phyloP scores from a whole-genome alignment of 1,284 basidiomycete species.

The Pseudozyma sp. region DNA sequence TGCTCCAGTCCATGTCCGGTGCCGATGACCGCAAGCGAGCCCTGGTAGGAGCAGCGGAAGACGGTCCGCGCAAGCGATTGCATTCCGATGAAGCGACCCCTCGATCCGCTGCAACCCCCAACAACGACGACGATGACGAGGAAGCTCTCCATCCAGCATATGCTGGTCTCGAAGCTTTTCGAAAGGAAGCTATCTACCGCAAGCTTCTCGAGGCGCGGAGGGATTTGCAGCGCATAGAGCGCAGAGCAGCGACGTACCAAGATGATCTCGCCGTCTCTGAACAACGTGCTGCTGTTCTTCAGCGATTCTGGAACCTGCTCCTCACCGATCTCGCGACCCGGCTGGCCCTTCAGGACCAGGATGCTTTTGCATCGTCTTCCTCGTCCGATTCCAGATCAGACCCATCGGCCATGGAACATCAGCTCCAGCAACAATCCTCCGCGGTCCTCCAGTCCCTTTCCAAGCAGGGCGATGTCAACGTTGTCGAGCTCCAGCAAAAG shows the following conservation, averaged over 20 bases:
- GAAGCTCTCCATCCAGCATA: slow-evolving; percentile 35
- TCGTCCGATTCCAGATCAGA: slow-evolving; percentile 21
- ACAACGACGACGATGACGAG: slow-evolving; percentile 42
- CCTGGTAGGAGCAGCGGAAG: slow-evolving; percentile 24
- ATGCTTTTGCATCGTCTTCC: slow-evolving; percentile 20
- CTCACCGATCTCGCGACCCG: slow-evolving; percentile 36
- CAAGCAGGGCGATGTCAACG: slow-evolving; percentile 42
- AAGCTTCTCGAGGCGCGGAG: slow-evolving; percentile 57
- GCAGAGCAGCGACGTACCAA: slow-evolving; percentile 20
- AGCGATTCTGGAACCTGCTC: slow-evolving; percentile 54
- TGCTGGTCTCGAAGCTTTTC: slow-evolving; percentile 47
- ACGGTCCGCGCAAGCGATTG: slow-evolving; percentile 44
- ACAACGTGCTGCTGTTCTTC: slow-evolving; percentile 39
- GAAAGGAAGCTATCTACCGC: slow-evolving; percentile 66
- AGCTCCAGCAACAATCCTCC: slow-evolving; percentile 36
- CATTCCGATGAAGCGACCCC: slow-evolving; percentile 28
- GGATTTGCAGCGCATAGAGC: slow-evolving; percentile 46
- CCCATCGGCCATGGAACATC: slow-evolving; percentile 21
- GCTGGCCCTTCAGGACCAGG: slow-evolving; percentile 40
- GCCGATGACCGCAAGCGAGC: slow-evolving; percentile 58
- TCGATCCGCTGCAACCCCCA: slow-evolving; percentile 19
- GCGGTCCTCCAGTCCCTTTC: slow-evolving; percentile 39
- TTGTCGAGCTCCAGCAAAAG: slow-evolving; percentile 39
- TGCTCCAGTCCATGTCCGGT: slow-evolving; percentile 45
- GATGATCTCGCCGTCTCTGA: slow-evolving; percentile 41